Percentiles rank a stretch among this genome's conserved stretches.
Evolutionary conservation across 2,329 filamentous ascomycete genomes (phyloP).

Genomic region (Byssothecium circinans): DNA sequence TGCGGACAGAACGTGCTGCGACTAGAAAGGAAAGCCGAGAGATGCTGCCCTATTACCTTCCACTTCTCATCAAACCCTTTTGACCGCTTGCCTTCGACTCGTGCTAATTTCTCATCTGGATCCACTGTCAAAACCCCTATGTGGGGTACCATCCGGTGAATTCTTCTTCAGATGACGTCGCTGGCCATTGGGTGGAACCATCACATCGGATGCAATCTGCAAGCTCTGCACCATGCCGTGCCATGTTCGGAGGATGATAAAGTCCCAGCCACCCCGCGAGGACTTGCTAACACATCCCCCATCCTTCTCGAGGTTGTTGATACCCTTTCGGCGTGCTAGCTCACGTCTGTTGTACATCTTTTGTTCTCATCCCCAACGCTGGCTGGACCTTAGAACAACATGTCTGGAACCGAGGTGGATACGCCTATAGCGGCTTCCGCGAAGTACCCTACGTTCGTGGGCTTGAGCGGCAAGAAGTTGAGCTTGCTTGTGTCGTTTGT

Average conservation of each 20-base stretch:
- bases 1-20: conserved; percentile 11
- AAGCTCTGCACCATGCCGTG: conserved; percentile 9
- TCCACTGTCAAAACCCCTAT: conserved; percentile 13
- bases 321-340: neutral
- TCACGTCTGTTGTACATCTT: conserved; percentile 1
- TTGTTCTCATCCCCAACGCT: neutral
- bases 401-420: conserved; percentile 2
- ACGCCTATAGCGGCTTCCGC: conserved; percentile 2
- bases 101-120: conserved; percentile 13
- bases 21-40: conserved; percentile 19
- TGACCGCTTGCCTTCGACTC: conserved; percentile 11
- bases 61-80: conserved; percentile 4
- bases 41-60: conserved; percentile 11
- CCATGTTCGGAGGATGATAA: conserved; percentile 14
- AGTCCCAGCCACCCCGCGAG: conserved; percentile 9
- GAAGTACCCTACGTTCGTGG: conserved; percentile 33
- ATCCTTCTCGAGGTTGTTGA: neutral
- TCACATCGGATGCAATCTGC: conserved; percentile 14
- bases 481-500: conserved; percentile 33
- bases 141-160: conserved; percentile 11
- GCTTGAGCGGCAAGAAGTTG: conserved; percentile 28
- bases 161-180: conserved; percentile 18
- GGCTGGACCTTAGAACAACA: conserved; percentile 3
- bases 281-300: conserved; percentile 1
- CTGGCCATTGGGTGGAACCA: conserved; percentile 9